phyloP scores from a whole-genome alignment of 1,284 basidiomycete genomes.

The Leccinum insolens region DNA sequence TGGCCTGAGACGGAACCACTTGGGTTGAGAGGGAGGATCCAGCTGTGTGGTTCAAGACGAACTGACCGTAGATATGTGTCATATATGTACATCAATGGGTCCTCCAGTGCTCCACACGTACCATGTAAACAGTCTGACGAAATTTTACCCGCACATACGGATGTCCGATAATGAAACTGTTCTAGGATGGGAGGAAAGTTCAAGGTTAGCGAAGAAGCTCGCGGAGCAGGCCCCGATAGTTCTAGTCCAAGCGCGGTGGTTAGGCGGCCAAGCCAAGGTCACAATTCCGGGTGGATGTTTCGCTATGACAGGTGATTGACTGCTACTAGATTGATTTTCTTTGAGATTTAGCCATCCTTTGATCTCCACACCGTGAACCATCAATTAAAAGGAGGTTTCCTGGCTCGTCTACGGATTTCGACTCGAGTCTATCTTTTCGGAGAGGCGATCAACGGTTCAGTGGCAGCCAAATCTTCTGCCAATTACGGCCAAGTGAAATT shows the following conservation, averaged over 20 bases:
- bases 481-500: background rate
- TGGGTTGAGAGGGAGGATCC: background rate
- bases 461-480: background rate
- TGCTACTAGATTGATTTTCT: background rate
- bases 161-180: no score
- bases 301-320: background rate
- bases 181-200: no score
- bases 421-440: background rate
- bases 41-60: background rate
- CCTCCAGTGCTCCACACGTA: no score
- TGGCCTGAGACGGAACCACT: background rate
- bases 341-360: background rate
- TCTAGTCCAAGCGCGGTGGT: background rate
- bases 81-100: no score
- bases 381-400: background rate
- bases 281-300: background rate
- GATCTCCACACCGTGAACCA: background rate
- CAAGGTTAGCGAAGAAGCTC: no score
- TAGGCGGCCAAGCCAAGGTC: background rate
- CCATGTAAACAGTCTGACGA: background rate
- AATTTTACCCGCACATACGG: no score
- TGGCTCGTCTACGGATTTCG: background rate
- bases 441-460: background rate
- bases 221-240: no score
- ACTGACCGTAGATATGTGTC: background rate